These are phyloP conservation scores for Alternaria triticimaculans DNA, from an alignment of 2,329 filamentous ascomycete species.

Conservation along the genomic window DNA sequence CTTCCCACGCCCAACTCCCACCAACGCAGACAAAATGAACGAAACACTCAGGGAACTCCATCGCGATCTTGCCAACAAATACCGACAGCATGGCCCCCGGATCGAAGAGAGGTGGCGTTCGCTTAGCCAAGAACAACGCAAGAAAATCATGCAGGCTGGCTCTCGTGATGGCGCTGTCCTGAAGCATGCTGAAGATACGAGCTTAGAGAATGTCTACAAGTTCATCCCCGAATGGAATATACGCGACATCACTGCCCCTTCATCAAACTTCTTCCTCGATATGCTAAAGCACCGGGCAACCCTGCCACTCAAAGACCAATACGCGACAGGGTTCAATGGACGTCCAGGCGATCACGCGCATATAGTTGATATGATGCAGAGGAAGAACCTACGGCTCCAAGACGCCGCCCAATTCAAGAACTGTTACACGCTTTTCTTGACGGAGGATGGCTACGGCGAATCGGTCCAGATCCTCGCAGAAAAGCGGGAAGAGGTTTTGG, in stretches of 20 bases:
- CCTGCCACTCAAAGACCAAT: slow-evolving; percentile 10
- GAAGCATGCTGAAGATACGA: slow-evolving; percentile 44
- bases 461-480: slow-evolving; percentile 34
- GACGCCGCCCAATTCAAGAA: slow-evolving; percentile 32
- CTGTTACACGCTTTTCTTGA: slow-evolving; percentile 49
- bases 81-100: slow-evolving; percentile 42
- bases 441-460: slow-evolving; percentile 48
- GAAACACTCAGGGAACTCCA: slow-evolving; percentile 42
- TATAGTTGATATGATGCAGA: slow-evolving; percentile 47
- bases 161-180: slow-evolving; percentile 45
- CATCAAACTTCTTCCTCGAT: slow-evolving; percentile 45
- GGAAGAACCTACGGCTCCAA: slow-evolving; percentile 40
- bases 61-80: slow-evolving; percentile 51
- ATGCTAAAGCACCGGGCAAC: slow-evolving; percentile 51
- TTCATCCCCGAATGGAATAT: slow-evolving; percentile 56
- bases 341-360: slow-evolving; percentile 47
- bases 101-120: slow-evolving; percentile 53
- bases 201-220: slow-evolving; percentile 50
- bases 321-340: slow-evolving; percentile 33
- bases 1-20: background rate
- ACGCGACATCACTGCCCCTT: slow-evolving; percentile 47
- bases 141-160: slow-evolving; percentile 46
- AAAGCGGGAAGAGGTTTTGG: slow-evolving; percentile 26
- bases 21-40: slow-evolving; percentile 8
- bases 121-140: slow-evolving; percentile 46